Evolutionary conservation across 202 grass and related monocot species (phyloP), one percentile per base, ranked within the genome.

Genomic region (Bolboschoenoplectus hybrid): DNA sequence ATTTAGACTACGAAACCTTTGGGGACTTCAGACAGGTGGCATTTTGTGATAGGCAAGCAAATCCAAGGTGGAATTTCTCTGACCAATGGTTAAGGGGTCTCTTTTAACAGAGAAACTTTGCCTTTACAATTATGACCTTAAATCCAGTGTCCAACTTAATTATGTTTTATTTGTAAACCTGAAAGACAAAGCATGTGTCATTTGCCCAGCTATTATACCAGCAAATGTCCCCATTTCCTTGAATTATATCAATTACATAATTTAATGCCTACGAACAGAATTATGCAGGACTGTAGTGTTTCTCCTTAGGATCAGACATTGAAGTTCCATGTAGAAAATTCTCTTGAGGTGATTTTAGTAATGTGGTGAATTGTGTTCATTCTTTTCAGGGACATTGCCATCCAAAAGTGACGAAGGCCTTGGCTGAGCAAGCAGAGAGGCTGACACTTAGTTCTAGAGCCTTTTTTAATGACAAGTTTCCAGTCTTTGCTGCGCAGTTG

Each of bases 371-470:
- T 52, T 67, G 38, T 82, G 14, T 35, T 55, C 34, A 60, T 81
- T 82, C 7, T 51, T 87, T 89, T 49, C 72, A 94, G 91, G 96
- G 96, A 1, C 96, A 98, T 94, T 95, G 89, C 84, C 91, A 98
- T 92, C 93, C 90, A 73, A 91, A 98, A 89, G 88, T 98, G 56
- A 81, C 90, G 83, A 92, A 83, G 86, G 93, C 96, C 60, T 88
- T 98, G 84, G 86, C 90, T 61, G 91, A 98, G 40, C 96, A 98
- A 70, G 90, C 96, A 63, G 81, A 92, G 87, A 95, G 89, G 82
- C 86, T 98, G 10, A 94, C 96, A 49, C 96, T 98, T 84, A 98
- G 93, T 86, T 98, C 96, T 83, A 93, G 96, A 88, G 96, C 93
- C 71, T 98, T 98, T 85, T 95, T 95, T 84, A 98, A 95, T 66